These are phyloP conservation scores for Microsporum ferrugineum DNA, from an alignment of 2,329 filamentous ascomycete genomes.

Conservation along the genomic window DNA sequence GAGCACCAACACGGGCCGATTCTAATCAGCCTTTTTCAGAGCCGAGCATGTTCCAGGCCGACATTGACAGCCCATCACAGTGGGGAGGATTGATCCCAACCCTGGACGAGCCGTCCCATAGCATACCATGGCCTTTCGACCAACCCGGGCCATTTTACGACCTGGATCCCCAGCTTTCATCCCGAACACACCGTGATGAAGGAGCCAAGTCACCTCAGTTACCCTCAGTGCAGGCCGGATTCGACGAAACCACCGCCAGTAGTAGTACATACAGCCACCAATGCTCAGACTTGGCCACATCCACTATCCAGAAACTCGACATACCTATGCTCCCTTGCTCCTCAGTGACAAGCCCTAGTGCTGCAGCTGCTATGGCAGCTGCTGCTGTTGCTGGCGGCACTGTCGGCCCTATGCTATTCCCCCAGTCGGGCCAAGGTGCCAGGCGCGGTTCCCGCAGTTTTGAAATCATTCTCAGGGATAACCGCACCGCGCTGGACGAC, in stretches of 20 bases:
- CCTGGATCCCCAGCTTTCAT: neutral
- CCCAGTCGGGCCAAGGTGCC: neutral
- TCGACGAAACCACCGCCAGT: neutral
- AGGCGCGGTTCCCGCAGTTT: neutral
- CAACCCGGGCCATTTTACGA: neutral
- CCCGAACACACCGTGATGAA: neutral
- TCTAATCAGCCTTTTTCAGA: neutral
- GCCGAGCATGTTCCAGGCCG: neutral
- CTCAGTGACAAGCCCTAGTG: neutral
- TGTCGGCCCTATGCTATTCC: neutral
- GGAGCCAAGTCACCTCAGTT: neutral
- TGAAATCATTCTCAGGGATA: neutral
- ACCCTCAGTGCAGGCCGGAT: neutral
- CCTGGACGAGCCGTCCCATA: neutral
- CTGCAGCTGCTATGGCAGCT: neutral
- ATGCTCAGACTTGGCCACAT: neutral
- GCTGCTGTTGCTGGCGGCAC: neutral
- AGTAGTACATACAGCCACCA: neutral
- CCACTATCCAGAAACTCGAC: constrained; percentile 1
- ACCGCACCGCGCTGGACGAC: neutral
- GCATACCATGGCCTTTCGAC: neutral
- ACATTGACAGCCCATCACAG: neutral
- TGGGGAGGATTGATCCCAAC: neutral
- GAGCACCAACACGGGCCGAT: neutral
- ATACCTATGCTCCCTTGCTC: neutral